Base-by-base conservation (phyloP, 331 rosid genomes). In the Quercus phellos region DNA sequence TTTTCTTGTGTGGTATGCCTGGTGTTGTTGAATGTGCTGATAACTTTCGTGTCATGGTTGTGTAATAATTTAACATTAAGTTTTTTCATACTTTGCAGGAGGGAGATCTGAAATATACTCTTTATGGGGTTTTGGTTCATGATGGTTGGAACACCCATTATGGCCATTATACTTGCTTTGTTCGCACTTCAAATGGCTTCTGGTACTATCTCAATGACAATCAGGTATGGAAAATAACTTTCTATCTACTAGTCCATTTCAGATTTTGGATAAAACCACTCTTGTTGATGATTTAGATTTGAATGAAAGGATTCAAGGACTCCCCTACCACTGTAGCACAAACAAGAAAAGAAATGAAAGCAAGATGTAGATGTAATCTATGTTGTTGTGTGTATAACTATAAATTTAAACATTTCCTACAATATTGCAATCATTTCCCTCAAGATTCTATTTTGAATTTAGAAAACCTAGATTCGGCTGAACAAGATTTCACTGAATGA, bases 141-240 rank as follows among this genome's bases (percentile, higher is more conserved):
- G 79, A 87, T 72, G 99, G 99, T 81, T 85, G 82, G 70, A 90
- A 87, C 91, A 95, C 99, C 63, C 94, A 87, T 72, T 90, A 92
- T 55, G 99, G 99, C 46, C 99, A 95, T 77, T 95, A 93, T 75
- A 90, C 85, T 74, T 95, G 98, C 84, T 95, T 81, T 83, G 98
- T 91, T 75, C 98, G 99, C 78, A 95, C 99, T 54, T 89, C 97
- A 78, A 89, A 86, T 79, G 92, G 90, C 84, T 85, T 93, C 88
- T 95, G 99, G 99, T 89, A 93, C 86, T 86, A 97, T 68, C 88
- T 95, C 79, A 97, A 95, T 77, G 99, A 95, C 86, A 91, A 85
- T 46, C 85, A 83, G 95, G 99, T 95, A 87, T 64, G 87, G 78
- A 30, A 75, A 67, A 70, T 51, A 68, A 56, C 38, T 84, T 66